Evolutionary conservation across 2,329 filamentous ascomycete genomes (phyloP).

Genomic region (Penicillium sp.): DNA sequence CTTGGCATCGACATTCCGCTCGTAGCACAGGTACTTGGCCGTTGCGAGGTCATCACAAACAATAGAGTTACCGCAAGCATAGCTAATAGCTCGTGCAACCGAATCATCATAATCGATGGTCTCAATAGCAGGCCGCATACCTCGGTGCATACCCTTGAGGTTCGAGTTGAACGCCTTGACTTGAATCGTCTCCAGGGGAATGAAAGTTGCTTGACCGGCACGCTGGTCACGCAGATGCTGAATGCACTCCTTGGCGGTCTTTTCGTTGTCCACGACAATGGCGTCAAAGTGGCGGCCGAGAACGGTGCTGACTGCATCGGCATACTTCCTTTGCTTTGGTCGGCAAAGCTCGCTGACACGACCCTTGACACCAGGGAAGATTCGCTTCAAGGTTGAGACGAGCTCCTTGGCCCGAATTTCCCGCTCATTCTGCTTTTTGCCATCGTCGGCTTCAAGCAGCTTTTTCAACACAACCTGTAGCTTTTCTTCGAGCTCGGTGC

Average conservation of each 20-base stretch:
- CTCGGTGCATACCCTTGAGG: conserved; percentile 84
- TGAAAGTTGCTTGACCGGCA: conserved; percentile 87
- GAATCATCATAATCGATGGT: conserved; percentile 91
- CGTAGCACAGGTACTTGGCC: conserved; percentile 88
- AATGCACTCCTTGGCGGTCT: conserved; percentile 91
- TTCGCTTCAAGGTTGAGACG: conserved; percentile 82
- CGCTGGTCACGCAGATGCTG: conserved; percentile 91
- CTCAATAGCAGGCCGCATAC: conserved; percentile 87
- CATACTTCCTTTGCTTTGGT: conserved; percentile 96
- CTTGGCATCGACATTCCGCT: conserved; percentile 84
- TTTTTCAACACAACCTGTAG: conserved; percentile 80
- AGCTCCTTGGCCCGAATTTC: conserved; percentile 81
- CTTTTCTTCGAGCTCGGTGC: conserved; percentile 91
- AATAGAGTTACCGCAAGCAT: conserved; percentile 92
- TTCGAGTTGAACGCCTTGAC: conserved; percentile 89
- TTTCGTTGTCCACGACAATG: conserved; percentile 93
- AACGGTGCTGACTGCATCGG: conserved; percentile 89
- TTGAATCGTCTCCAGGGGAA: conserved; percentile 96
- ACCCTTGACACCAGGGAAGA: conserved; percentile 90
- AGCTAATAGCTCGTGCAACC: conserved; percentile 89
- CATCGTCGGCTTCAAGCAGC: conserved; percentile 83
- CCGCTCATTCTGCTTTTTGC: conserved; percentile 81
- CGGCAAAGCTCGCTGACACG: conserved; percentile 90
- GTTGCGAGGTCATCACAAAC: conserved; percentile 88
- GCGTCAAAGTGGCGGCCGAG: conserved; percentile 93